Evolutionary conservation across 345 rosid genomes (phyloP).

Genomic region (Anastatica hierochuntica): DNA sequence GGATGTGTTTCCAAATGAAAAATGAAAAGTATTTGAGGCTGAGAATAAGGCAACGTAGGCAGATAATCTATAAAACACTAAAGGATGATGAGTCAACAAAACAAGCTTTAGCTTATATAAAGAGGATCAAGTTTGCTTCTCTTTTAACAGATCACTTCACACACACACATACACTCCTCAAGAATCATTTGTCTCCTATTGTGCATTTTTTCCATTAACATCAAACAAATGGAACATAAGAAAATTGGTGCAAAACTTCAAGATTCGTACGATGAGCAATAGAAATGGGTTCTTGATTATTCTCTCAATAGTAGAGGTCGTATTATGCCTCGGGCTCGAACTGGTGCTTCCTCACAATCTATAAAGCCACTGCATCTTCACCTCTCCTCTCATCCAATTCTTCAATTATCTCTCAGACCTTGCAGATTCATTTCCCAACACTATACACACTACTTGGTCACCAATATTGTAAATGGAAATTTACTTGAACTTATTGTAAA

Average conservation of each 20-base stretch:
- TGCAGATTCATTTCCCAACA: no score
- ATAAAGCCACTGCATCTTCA: no score
- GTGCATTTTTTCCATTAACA: background rate
- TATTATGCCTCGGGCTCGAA: constrained; percentile 47
- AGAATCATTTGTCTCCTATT: background rate
- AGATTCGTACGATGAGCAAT: constrained; percentile 25
- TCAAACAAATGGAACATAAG: constrained; percentile 6
- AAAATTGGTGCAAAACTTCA: background rate
- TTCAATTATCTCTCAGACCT: no score
- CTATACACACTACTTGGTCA: no score
- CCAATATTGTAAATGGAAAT: no score
- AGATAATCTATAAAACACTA: constrained; percentile 1
- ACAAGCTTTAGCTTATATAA: constrained; percentile 7
- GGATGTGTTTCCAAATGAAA: background rate
- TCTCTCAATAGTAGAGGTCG: constrained; percentile 45
- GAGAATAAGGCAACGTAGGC: constrained; percentile 1
- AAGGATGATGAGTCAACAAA: constrained; percentile 2
- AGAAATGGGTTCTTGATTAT: constrained; percentile 60
- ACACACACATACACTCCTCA: constrained; percentile 1
- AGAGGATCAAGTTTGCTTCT: constrained; percentile 11
- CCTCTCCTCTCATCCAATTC: no score
- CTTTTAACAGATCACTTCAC: constrained; percentile 7
- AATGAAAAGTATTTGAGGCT: constrained; percentile 4
- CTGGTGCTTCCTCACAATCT: no score
- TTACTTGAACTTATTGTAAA: no score